phyloP scores from a whole-genome alignment of 1,284 basidiomycete genomes.

The Coniferiporia weirii region DNA sequence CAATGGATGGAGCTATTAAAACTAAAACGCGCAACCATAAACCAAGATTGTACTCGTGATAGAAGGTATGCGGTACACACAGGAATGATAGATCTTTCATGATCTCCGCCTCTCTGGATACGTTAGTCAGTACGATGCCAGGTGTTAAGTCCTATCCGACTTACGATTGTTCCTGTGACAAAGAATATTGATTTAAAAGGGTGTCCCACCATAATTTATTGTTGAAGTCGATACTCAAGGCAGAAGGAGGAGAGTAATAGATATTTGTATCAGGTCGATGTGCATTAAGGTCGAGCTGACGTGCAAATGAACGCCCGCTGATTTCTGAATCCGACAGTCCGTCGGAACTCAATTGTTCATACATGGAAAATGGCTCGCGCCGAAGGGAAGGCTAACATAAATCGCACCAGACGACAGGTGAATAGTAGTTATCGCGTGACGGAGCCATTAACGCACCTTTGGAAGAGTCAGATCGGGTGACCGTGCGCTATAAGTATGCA shows the following conservation, averaged over 20 bases:
- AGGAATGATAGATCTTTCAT: conserved; percentile 15
- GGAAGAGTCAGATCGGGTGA: conserved; percentile 7
- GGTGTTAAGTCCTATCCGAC: conserved; percentile 18
- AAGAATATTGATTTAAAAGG: conserved; percentile 46
- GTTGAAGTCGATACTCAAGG: conserved; percentile 39
- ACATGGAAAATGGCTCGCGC: conserved; percentile 13
- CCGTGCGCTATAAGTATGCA: conserved; percentile 2
- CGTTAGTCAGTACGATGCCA: background rate
- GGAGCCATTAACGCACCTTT: conserved; percentile 6
- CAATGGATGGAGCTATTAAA: conserved; percentile 49
- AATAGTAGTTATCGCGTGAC: background rate
- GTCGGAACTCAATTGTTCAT: conserved; percentile 9
- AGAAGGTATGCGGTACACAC: conserved; percentile 3
- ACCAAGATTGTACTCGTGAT: background rate
- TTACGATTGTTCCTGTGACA: conserved; percentile 39
- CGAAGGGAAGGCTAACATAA: conserved; percentile 1
- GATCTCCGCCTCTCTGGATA: conserved; percentile 11
- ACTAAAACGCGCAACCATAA: conserved; percentile 25
- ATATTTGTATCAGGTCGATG: conserved; percentile 6
- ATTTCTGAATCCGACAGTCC: conserved; percentile 15
- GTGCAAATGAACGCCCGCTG: conserved; percentile 12
- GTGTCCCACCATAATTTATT: conserved; percentile 61
- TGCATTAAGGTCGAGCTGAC: conserved; percentile 8
- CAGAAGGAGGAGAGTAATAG: conserved; percentile 32
- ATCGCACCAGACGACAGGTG: background rate